These are phyloP conservation scores for Zea luxurians DNA, from an alignment of 176 grass and related monocot species.

Conservation along the genomic window DNA sequence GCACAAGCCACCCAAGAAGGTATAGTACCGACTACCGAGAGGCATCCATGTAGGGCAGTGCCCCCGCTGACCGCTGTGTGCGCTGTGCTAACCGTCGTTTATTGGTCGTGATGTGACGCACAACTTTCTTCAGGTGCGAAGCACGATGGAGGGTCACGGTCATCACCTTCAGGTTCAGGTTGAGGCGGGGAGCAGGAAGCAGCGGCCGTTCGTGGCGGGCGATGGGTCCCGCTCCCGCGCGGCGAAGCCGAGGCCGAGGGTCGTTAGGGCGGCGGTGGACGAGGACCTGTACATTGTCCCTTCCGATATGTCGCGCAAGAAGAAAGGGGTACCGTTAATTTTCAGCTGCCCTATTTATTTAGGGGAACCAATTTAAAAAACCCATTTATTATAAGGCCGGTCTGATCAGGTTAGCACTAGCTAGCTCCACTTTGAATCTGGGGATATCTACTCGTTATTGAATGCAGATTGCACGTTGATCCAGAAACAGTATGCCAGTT, in stretches of 20 bases:
- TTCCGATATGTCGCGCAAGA: constrained; percentile 38
- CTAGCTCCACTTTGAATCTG: no score
- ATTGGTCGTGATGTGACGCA: background rate
- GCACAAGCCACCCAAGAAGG: constrained; percentile 37
- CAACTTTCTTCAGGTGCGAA: constrained; percentile 25
- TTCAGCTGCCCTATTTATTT: no score
- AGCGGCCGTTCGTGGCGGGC: background rate
- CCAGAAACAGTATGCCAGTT: no score
- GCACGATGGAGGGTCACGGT: background rate
- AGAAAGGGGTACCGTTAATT: constrained; percentile 35
- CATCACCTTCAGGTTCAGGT: background rate
- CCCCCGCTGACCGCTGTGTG: no score
- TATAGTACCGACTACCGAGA: background rate
- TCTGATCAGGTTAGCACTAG: no score
- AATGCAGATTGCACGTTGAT: no score
- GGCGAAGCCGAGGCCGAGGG: background rate
- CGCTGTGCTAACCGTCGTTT: no score
- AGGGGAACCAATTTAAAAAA: no score
- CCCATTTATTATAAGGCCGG: no score
- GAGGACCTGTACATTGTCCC: constrained; percentile 72
- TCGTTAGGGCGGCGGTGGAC: constrained; percentile 47
- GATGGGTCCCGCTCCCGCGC: background rate
- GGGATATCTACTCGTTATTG: no score
- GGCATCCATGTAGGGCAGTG: no score
- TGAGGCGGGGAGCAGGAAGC: constrained; percentile 8